These are phyloP conservation scores for Candida sojae DNA, from an alignment of 1,139 yeast species.

Conservation along the genomic window DNA sequence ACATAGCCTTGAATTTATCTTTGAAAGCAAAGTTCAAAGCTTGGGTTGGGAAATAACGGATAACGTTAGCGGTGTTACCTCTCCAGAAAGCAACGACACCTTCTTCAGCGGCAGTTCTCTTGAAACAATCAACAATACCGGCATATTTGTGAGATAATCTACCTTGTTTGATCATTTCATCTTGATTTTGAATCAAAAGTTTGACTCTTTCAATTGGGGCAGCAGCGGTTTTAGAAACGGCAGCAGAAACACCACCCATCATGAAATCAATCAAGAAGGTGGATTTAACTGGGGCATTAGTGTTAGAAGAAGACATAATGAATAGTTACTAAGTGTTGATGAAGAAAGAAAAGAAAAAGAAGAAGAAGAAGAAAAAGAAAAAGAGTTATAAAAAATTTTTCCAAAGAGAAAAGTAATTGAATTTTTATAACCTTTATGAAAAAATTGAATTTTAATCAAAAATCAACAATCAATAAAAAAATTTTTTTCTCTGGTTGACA, in stretches of 20 bases:
- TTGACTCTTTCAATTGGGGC: constrained; percentile 59
- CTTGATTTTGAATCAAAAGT: constrained; percentile 55
- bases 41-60: constrained; percentile 59
- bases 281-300: constrained; percentile 17
- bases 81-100: constrained; percentile 56
- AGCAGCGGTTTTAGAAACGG: constrained; percentile 57
- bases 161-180: constrained; percentile 57
- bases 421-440: not conserved
- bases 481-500: too few species aligned
- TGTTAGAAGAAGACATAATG: constrained; percentile 7
- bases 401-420: not conserved
- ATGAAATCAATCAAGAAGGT: constrained; percentile 42
- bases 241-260: constrained; percentile 62
- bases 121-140: constrained; percentile 54
- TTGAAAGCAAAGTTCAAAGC: constrained; percentile 57
- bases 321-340: constrained; percentile 6
- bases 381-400: constrained; percentile 8
- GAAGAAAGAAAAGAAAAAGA: constrained; percentile 11
- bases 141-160: constrained; percentile 52
- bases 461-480: not conserved
- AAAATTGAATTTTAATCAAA: not conserved
- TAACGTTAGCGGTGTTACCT: constrained; percentile 59
- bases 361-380: constrained; percentile 1
- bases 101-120: constrained; percentile 55
- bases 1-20: constrained; percentile 53